Evolutionary conservation across 352 stramenopile species (phyloP).

Genomic region (Globisporangium cystogenes): DNA sequence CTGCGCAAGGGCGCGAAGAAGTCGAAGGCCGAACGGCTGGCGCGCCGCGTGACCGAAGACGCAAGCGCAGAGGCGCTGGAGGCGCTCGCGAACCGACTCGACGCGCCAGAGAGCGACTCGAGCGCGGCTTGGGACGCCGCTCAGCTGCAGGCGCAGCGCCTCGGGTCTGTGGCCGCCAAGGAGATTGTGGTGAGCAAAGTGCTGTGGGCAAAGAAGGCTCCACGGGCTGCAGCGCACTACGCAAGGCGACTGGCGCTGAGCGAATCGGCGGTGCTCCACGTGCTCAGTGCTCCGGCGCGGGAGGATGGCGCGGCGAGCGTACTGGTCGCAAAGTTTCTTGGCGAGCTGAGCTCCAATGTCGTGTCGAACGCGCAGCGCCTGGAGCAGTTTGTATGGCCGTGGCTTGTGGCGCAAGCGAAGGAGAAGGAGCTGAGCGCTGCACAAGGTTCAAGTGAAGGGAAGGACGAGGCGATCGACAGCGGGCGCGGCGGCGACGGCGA

Average conservation of each 20-base stretch:
- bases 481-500: background rate
- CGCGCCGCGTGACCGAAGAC: background rate
- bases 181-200: constrained; percentile 31
- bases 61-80: constrained; percentile 3
- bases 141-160: constrained; percentile 40
- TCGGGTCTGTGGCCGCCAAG: constrained; percentile 29
- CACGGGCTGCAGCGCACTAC: constrained; percentile 62
- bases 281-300: background rate
- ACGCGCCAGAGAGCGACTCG: constrained; percentile 2
- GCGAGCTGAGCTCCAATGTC: constrained; percentile 29
- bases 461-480: background rate
- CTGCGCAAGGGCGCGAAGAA: constrained; percentile 27
- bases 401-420: constrained; percentile 22
- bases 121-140: constrained; percentile 50
- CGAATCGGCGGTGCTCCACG: constrained; percentile 11
- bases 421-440: constrained; percentile 2
- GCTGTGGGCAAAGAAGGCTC: constrained; percentile 28
- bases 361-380: constrained; percentile 33
- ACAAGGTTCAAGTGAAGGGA: background rate
- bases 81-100: constrained; percentile 1
- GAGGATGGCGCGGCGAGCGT: constrained; percentile 14
- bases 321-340: constrained; percentile 46
- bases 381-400: constrained; percentile 49
- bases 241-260: constrained; percentile 40
- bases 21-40: constrained; percentile 25